Evolutionary conservation across 1,284 basidiomycete genomes (phyloP), one percentile per base, ranked within the genome.

Genomic region (Bjerkandera adusta): DNA sequence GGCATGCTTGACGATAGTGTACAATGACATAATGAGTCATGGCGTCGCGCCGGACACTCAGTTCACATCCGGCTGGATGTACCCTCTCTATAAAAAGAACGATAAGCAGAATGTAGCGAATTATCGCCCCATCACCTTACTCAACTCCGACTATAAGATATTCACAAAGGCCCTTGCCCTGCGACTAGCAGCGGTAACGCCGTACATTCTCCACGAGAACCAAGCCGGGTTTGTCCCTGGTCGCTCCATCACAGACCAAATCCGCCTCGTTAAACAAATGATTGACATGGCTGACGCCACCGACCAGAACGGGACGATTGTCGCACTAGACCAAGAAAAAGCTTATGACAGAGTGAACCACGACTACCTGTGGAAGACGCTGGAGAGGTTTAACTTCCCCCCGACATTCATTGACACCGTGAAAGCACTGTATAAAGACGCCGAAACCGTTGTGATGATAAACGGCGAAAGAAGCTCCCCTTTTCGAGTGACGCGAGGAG

Each of bases 1-100:
- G 0, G 6, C 21, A 10, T n/a, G n/a, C n/a, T 13, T 48, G 2
- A 50, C 45, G 0, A n/a, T 1, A 2, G 50, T 58, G 0, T 61
- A 45, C 40, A 47, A 51, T 2, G 57, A 64, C 40, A 51, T 63
- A 4, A 47, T 55, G 20, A 6, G 15, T 0, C 21, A 54, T n/a
- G 57, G 60, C 0, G 47, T 56, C 0, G 32, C 27, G 4, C 3
- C n/a, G 1, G 10, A 20, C 0, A 55, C 56, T 0, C 21, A 44
- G 3, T 66, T 68, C 40, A 44, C 59, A 0, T 45, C 55, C 2
- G 67, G 68, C 2, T 65, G 65, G 61, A 62, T 70, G 48, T 63
- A 59, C 51, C 67, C 61, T 0, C 42, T 68, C 1, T 67, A 62
- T 44, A 70, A 70, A 45, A 66, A 70, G 49, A 60, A 61, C 12